A percentile compares a stretch with the other conserved stretches of the same genome.
Conservation (phyloP, 2,329 filamentous ascomycete species). For the Arthroderma uncinatum region DNA sequence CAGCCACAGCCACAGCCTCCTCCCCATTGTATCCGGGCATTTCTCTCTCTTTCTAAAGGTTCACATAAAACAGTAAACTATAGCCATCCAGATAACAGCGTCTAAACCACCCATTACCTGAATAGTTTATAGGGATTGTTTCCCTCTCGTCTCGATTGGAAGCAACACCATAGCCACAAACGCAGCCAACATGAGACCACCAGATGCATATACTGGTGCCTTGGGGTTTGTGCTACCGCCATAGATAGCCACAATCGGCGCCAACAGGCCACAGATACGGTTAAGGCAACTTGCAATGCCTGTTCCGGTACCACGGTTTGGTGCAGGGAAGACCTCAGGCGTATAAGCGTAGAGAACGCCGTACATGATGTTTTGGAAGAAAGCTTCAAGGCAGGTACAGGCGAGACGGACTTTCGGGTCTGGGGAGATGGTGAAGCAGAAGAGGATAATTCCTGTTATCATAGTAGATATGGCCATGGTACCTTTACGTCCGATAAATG, state of each 20-base stretch:
- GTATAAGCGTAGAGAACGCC: constrained; percentile 49
- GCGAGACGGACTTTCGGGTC: constrained; percentile 40
- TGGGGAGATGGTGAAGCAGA: constrained; percentile 43
- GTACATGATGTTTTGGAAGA: constrained; percentile 49
- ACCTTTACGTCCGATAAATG: constrained; percentile 49
- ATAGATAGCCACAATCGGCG: constrained; percentile 37
- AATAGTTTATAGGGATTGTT: constrained; percentile 43
- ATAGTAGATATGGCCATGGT: constrained; percentile 45
- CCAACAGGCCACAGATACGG: constrained; percentile 35
- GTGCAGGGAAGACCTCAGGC: constrained; percentile 48
- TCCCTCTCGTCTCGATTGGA: constrained; percentile 39
- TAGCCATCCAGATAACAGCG: neutral
- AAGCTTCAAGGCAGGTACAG: constrained; percentile 44
- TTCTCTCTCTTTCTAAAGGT: neutral
- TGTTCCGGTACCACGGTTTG: constrained; percentile 44
- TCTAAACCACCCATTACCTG: constrained; percentile 40
- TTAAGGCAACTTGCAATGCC: constrained; percentile 39
- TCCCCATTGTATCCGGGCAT: neutral
- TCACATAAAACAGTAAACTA: neutral
- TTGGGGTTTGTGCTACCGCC: constrained; percentile 28
- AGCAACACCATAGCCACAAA: constrained; percentile 37
- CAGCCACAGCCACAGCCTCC: neutral
- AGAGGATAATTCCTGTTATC: constrained; percentile 44
- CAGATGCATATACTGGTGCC: constrained; percentile 37
- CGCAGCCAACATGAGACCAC: constrained; percentile 34